Percentiles rank a stretch among this genome's conserved stretches.
These are phyloP conservation scores for Suillus hirtellus DNA, from an alignment of 768 basidiomycete species.

Conservation along the genomic window DNA sequence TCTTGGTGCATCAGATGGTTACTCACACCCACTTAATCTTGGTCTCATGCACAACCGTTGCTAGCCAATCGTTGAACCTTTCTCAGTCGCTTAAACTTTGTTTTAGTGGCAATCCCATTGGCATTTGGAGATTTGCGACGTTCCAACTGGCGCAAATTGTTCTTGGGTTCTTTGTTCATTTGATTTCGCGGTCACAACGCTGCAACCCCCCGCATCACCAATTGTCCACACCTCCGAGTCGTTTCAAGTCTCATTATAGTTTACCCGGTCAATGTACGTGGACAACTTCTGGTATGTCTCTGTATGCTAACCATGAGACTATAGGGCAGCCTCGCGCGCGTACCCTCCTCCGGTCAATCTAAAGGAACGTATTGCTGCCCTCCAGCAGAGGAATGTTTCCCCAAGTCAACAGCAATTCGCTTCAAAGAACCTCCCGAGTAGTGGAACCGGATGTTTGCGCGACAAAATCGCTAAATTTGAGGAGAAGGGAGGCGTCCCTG, in stretches of 20 bases:
- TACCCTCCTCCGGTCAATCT: conserved; percentile 46
- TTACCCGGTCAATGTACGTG: conserved; percentile 22
- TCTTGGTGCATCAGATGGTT: background rate
- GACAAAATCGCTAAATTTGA: conserved; percentile 85
- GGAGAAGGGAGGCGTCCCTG: conserved; percentile 71
- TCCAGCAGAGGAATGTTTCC: conserved; percentile 56
- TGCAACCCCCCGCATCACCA: background rate
- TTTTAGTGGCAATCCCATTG: background rate
- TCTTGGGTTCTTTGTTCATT: background rate
- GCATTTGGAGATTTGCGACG: conserved; percentile 6
- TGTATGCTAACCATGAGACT: conserved; percentile 19
- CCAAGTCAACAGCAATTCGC: conserved; percentile 33
- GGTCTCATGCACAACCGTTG: conserved; percentile 12
- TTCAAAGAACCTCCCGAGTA: conserved; percentile 27
- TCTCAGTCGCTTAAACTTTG: conserved; percentile 11
- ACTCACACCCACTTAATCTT: conserved; percentile 7
- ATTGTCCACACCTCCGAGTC: background rate
- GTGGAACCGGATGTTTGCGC: conserved; percentile 38
- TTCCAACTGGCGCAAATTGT: background rate
- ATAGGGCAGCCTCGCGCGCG: conserved; percentile 32
- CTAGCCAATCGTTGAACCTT: conserved; percentile 9
- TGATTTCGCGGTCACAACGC: background rate
- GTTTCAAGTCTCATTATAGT: conserved; percentile 1
- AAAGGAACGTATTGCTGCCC: conserved; percentile 81
- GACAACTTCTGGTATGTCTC: background rate